phyloP scores from a whole-genome alignment of 2,329 filamentous ascomycete species.

The Fusarium phyllophilum region DNA sequence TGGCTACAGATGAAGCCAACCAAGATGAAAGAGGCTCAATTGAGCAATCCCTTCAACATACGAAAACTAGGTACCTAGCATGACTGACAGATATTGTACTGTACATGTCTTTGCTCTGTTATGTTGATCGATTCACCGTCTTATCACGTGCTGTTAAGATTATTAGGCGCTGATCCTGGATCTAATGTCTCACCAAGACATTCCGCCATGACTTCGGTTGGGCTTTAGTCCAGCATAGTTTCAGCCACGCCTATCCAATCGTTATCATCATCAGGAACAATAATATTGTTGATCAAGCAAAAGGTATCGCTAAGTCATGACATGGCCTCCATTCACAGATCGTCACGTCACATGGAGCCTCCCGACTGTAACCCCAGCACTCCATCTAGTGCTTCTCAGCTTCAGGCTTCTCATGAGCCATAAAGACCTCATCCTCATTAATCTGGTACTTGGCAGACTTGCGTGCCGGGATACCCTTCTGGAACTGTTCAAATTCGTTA shows the following conservation, averaged over 20 bases:
- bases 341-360: neutral
- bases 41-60: neutral
- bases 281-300: conserved; percentile 8
- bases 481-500: conserved; percentile 43
- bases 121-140: neutral
- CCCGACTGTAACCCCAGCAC: neutral
- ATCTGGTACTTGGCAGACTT: conserved; percentile 52
- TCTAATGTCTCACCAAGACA: conserved; percentile 26
- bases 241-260: conserved; percentile 5
- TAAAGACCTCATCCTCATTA: conserved; percentile 49
- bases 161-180: conserved; percentile 13
- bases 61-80: too few species aligned
- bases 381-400: conserved; percentile 25
- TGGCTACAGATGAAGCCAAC: neutral
- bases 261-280: conserved; percentile 1
- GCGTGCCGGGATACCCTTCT: conserved; percentile 51
- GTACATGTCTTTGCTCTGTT: neutral
- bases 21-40: neutral
- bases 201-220: conserved; percentile 9
- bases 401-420: conserved; percentile 26
- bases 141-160: neutral
- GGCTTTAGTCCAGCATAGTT: conserved; percentile 5
- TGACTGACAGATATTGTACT: neutral
- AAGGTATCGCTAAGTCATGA: conserved; percentile 12
- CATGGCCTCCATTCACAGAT: neutral